Conservation (phyloP, 352 stramenopile species). For the Saprolegnia diclina region DNA sequence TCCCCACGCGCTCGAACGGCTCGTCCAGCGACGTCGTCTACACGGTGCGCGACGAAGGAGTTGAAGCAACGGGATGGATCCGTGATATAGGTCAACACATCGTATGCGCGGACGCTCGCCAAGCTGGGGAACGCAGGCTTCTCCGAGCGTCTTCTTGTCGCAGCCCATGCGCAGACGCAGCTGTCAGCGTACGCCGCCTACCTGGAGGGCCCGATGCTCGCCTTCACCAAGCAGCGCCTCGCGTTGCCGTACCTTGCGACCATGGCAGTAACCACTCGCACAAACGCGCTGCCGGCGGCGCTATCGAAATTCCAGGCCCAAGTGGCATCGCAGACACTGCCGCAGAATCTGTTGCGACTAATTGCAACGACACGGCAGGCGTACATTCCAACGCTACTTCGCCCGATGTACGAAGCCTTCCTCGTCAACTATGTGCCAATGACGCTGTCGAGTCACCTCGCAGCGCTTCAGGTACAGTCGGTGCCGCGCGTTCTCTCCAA, state of each 20-base stretch:
- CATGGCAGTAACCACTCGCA: conserved; percentile 33
- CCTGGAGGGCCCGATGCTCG: conserved; percentile 46
- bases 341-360: conserved; percentile 43
- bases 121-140: conserved; percentile 40
- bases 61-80: background rate
- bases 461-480: conserved; percentile 30
- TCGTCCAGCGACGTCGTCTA: conserved; percentile 47
- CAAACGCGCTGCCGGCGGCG: conserved; percentile 38
- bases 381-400: conserved; percentile 53
- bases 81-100: conserved; percentile 37
- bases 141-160: conserved; percentile 53
- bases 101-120: conserved; percentile 48
- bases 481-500: conserved; percentile 58
- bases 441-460: conserved; percentile 35
- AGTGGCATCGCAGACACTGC: conserved; percentile 43
- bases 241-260: conserved; percentile 42
- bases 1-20: conserved; percentile 50
- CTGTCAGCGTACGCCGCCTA: conserved; percentile 40
- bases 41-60: conserved; percentile 26
- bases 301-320: conserved; percentile 40
- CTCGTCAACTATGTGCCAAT: conserved; percentile 45
- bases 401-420: conserved; percentile 56
- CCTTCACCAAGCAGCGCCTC: conserved; percentile 48
- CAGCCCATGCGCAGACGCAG: conserved; percentile 53
- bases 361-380: conserved; percentile 45